phyloP scores from a whole-genome alignment of 495 filamentous ascomycete genomes.

The Amorphotheca resinae region DNA sequence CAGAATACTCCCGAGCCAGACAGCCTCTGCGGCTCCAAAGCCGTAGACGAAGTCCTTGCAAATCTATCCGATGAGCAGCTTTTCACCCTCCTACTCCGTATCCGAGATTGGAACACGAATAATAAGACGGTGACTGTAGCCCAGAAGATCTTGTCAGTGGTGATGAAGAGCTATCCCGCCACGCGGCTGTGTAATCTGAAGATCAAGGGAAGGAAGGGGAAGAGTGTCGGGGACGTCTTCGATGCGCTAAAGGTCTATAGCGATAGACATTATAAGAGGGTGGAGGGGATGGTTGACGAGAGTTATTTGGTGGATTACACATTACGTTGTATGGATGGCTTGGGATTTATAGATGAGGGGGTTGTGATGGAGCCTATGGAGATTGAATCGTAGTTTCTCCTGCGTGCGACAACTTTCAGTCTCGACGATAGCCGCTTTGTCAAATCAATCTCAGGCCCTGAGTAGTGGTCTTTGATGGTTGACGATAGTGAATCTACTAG shows the following conservation, averaged over 20 bases:
- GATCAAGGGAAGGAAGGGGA: conserved; percentile 51
- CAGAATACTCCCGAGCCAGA: conserved; percentile 44
- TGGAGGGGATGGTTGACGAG: conserved; percentile 86
- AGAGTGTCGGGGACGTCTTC: conserved; percentile 67
- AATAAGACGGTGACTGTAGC: conserved; percentile 74
- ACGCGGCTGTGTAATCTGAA: conserved; percentile 45
- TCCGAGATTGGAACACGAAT: conserved; percentile 96
- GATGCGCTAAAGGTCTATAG: conserved; percentile 78
- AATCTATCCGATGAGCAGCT: conserved; percentile 74
- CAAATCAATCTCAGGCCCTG: no score
- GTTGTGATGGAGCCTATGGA: neutral
- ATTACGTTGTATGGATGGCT: conserved; percentile 67
- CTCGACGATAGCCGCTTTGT: no score
- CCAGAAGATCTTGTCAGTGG: conserved; percentile 68
- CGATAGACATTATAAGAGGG: conserved; percentile 75
- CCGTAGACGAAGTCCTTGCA: conserved; percentile 75
- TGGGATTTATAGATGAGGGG: conserved; percentile 13
- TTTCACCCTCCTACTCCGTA: conserved; percentile 58
- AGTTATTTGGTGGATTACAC: conserved; percentile 91
- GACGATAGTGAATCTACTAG: no score
- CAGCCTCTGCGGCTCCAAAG: conserved; percentile 56
- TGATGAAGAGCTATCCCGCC: conserved; percentile 68
- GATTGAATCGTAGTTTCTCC: no score
- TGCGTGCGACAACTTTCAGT: no score
- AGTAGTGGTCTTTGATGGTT: no score